A percentile compares a stretch with the other conserved stretches of the same genome.
Conservation (phyloP, 805 yeast genomes). For the Sugiyamaella boreocaroliniensis region DNA sequence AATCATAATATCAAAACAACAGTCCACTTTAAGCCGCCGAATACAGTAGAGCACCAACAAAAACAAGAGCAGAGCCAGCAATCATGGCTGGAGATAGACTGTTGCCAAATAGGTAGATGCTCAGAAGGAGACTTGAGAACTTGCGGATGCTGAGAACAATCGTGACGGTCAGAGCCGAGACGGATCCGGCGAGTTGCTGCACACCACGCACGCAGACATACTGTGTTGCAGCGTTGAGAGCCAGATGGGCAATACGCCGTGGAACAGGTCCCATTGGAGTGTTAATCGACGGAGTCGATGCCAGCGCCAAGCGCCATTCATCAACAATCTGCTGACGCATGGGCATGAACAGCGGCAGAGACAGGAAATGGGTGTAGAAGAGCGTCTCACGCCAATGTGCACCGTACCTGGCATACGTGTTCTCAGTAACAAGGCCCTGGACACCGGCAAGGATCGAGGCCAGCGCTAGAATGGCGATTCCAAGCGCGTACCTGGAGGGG, state of each 20-base stretch:
- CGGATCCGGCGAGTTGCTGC: slow-evolving; percentile 48
- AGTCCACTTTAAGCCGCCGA: neutral
- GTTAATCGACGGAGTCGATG: slow-evolving; percentile 13
- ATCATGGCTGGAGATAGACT: slow-evolving; percentile 33
- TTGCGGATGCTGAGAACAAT: slow-evolving; percentile 57
- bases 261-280: slow-evolving; percentile 22
- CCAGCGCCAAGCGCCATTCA: slow-evolving; percentile 28
- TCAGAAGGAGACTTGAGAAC: slow-evolving; percentile 51
- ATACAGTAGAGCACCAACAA: slow-evolving; percentile 50
- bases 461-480: slow-evolving; percentile 38
- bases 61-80: slow-evolving; percentile 48
- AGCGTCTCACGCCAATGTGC: slow-evolving; percentile 59
- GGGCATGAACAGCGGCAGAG: slow-evolving; percentile 46
- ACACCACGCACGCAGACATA: slow-evolving; percentile 63
- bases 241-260: slow-evolving; percentile 28
- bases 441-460: slow-evolving; percentile 49
- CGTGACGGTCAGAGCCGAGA: slow-evolving; percentile 58
- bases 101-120: slow-evolving; percentile 48
- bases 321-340: slow-evolving; percentile 29
- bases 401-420: slow-evolving; percentile 44
- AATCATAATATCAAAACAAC: neutral
- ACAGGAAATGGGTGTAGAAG: slow-evolving; percentile 53
- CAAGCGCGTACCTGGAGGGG: slow-evolving; percentile 26
- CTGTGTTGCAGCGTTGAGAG: slow-evolving; percentile 47
- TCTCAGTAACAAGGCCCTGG: slow-evolving; percentile 54